Percentiles rank a stretch among this genome's conserved stretches.
phyloP scores from a whole-genome alignment of 768 basidiomycete species.

The Clitopilus passeckerianus region DNA sequence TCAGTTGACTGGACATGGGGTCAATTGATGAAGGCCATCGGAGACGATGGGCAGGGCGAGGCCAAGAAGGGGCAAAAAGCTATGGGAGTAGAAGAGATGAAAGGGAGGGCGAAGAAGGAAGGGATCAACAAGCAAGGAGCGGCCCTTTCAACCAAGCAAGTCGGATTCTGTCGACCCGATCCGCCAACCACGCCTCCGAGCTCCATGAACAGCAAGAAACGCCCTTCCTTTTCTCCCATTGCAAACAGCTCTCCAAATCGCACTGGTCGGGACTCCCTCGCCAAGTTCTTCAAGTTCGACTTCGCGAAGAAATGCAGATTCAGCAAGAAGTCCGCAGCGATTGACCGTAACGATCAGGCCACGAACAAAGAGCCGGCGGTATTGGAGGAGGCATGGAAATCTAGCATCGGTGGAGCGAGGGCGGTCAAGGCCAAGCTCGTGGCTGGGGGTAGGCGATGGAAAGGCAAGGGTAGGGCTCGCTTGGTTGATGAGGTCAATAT shows the following conservation, averaged over 20 bases:
- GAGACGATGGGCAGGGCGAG: no score
- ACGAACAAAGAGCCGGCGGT: neutral
- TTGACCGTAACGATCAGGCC: neutral
- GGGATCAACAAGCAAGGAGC: no score
- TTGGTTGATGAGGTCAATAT: neutral
- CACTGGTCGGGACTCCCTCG: neutral
- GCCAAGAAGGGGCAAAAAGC: no score
- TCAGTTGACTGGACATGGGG: no score
- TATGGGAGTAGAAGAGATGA: no score
- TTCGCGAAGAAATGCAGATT: neutral
- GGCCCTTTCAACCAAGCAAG: no score
- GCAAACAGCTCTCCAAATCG: neutral
- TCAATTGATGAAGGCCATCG: no score
- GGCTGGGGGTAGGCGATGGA: neutral
- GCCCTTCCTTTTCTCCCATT: neutral
- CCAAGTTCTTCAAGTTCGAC: neutral
- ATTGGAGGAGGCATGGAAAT: neutral
- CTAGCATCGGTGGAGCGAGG: neutral
- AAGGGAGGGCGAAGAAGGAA: no score
- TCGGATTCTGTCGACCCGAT: no score
- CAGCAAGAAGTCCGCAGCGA: neutral
- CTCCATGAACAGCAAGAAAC: neutral
- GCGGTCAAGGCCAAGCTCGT: neutral
- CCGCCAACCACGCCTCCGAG: neutral
- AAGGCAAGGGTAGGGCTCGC: neutral